Evolutionary conservation across 805 yeast genomes (phyloP), one percentile per base, ranked within the genome.

Genomic region (Metschnikowia gelsemii): DNA sequence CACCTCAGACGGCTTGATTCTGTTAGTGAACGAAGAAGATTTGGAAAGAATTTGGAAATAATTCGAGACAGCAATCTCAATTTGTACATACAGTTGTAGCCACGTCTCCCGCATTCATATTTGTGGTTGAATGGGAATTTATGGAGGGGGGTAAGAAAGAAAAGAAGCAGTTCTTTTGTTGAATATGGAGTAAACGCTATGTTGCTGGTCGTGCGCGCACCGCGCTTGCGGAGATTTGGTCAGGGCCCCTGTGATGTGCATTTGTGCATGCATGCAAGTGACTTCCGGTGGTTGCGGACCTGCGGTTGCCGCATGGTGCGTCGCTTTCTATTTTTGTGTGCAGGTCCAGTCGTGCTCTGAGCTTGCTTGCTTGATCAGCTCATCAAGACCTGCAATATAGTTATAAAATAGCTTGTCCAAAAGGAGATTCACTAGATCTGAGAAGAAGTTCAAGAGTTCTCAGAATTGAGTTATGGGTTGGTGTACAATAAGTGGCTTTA

Each of bases 1-100:
- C n/a, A 64, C 45, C 46, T 64, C 69, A 32, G 58, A 49, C 16
- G 70, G 68, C 69, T 64, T 8, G 2, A 16, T 13, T n/a, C 9
- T 13, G 29, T 26, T 26, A 26, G 29, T 26, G 14, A 26, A 5
- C 16, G 25, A 23, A 6, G 24, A 31, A 23, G 8, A 13, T 55
- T 57, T 54, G 57, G 58, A 48, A 42, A 8, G 21, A 16, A 12
- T 19, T 5, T 18, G 14, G 16, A 12, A 12, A 22, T 8, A 22
- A 11, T 22, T 22, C 25, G 25, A n/a, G n/a, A n/a, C n/a, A n/a
- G n/a, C 23, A 16, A 14, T 4, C n/a, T 12, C 2, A 3, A 12
- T 8, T 16, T 13, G 8, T 9, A 51, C 55, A 35, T 51, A 51
- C 55, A 9, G 47, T 41, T n/a, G 51, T 35, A n/a, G 54, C 49